Base-by-base conservation (phyloP, 1,284 basidiomycete species). In the Leccinum subfulvum region DNA sequence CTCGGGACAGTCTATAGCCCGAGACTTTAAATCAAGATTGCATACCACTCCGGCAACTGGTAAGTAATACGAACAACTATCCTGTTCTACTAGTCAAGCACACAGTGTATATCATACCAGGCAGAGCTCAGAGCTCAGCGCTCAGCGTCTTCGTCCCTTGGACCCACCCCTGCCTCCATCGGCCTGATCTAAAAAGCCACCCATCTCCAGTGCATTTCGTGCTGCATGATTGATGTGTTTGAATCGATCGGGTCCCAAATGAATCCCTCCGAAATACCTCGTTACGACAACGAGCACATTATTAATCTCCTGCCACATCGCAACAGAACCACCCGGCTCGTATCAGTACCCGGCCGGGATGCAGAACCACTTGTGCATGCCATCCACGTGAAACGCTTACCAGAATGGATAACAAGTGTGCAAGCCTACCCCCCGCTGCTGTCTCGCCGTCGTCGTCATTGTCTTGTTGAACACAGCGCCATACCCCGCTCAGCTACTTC, bases 391-490 rank as follows among this genome's bases (percentile, higher is more conserved):
- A 23, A 23, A 6, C 16, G 37, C 87, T 57, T 63, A 92, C 94
- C 59, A 97, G 75, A 51, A 97, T 94, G 65, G 95, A 93, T 6
- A 97, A 77, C 1, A 97, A 81, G 75, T 97, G 94, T 1, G 91
- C 92, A 26, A 97, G 77, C 3, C 95, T 84, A 35, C 89, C 86
- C 6, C 95, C 95, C 7, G 95, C 95, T 1, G 94, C 94, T 0
- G 90, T 89, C 77, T 98, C 95, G 1, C 94, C 93, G 65, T 97
- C 92, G 65, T 98, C 95, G 65, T 96, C 93, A 65, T 96, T 95
- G 73, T 97, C 95, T 95, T 66, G 65, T 61, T 37, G 21, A 60
- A 37, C 59, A 21, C 18, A 6, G 14, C 28, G n/a, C 62, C 54
- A 37, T 55, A 33, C 26, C n/a, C 35, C 26, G 57, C 58, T 58